Evolutionary conservation across 2,329 filamentous ascomycete species (phyloP).

Genomic region (Fusarium sambucinum): DNA sequence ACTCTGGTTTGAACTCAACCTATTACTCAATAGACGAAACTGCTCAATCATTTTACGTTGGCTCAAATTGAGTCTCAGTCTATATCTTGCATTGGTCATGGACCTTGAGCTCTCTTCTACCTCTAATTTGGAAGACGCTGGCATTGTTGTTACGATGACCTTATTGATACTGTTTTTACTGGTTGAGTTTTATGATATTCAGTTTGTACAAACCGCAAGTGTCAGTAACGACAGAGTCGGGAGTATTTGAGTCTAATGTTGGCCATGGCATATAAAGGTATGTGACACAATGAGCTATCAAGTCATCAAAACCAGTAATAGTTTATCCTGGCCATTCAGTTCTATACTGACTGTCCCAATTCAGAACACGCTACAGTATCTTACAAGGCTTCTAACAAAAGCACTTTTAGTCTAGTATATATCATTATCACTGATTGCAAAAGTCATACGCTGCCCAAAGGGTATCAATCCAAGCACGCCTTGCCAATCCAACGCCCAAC

Average conservation of each 20-base stretch:
- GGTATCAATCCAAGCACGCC: slow-evolving; percentile 23
- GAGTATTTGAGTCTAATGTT: too few relatives aligned
- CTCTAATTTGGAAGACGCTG: background rate
- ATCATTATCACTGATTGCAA: slow-evolving; percentile 9
- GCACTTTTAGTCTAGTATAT: slow-evolving; percentile 16
- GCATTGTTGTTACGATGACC: background rate
- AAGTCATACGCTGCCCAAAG: slow-evolving; percentile 2
- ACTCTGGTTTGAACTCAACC: too few relatives aligned
- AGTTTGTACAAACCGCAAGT: too few relatives aligned
- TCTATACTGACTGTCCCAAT: background rate
- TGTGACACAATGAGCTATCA: background rate
- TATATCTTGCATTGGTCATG: too few relatives aligned
- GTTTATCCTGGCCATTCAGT: background rate
- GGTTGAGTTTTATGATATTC: background rate
- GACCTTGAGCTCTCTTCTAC: background rate
- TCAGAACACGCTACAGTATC: slow-evolving; percentile 6
- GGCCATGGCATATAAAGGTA: too few relatives aligned
- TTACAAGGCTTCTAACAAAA: slow-evolving; percentile 6
- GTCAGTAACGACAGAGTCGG: too few relatives aligned
- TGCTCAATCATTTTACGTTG: too few relatives aligned
- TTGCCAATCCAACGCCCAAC: slow-evolving; percentile 15
- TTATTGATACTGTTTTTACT: background rate
- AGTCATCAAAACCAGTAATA: background rate
- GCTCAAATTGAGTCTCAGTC: too few relatives aligned
- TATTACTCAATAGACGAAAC: too few relatives aligned